Percentiles rank a stretch among this genome's conserved stretches.
Conservation (phyloP, 352 stramenopile genomes). For the Phytopythium litorale region DNA sequence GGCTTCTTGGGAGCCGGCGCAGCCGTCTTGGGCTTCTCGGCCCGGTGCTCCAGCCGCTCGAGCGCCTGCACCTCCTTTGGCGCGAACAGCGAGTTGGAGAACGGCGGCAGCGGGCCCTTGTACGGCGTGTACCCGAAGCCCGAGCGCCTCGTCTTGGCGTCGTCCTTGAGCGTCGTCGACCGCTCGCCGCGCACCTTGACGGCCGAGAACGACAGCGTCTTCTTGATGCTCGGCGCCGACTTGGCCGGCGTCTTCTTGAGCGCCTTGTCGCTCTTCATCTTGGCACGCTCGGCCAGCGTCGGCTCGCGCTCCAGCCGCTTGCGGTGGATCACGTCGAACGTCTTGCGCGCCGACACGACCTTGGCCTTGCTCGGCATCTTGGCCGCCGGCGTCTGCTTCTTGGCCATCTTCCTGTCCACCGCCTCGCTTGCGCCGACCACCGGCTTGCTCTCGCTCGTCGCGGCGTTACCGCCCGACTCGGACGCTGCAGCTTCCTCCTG, state of each 20-base stretch:
- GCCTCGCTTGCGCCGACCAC: neutral
- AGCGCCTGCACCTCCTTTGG: slow-evolving; percentile 9
- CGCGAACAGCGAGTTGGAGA: slow-evolving; percentile 13
- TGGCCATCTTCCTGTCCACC: neutral
- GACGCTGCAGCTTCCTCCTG: neutral
- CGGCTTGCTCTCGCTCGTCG: neutral
- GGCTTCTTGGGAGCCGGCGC: slow-evolving; percentile 4
- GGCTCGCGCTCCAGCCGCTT: slow-evolving; percentile 5
- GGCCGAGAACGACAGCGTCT: slow-evolving; percentile 8
- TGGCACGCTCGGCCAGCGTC: neutral
- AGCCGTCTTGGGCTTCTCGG: neutral
- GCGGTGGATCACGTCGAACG: slow-evolving; percentile 2
- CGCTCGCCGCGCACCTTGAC: slow-evolving; percentile 7
- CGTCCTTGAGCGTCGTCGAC: slow-evolving; percentile 2
- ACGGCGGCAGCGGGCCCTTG: slow-evolving; percentile 50
- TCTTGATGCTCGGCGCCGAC: neutral
- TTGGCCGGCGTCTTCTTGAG: slow-evolving; percentile 1
- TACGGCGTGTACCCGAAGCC: slow-evolving; percentile 59
- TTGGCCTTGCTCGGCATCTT: slow-evolving; percentile 12
- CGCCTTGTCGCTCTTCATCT: neutral
- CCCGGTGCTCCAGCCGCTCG: slow-evolving; percentile 3
- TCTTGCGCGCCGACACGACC: slow-evolving; percentile 1
- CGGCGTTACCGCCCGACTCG: neutral
- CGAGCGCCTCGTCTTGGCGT: neutral
- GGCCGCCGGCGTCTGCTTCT: slow-evolving; percentile 6